Conservation (phyloP, 352 stramenopile genomes). For the Phytophthora hybrid region DNA sequence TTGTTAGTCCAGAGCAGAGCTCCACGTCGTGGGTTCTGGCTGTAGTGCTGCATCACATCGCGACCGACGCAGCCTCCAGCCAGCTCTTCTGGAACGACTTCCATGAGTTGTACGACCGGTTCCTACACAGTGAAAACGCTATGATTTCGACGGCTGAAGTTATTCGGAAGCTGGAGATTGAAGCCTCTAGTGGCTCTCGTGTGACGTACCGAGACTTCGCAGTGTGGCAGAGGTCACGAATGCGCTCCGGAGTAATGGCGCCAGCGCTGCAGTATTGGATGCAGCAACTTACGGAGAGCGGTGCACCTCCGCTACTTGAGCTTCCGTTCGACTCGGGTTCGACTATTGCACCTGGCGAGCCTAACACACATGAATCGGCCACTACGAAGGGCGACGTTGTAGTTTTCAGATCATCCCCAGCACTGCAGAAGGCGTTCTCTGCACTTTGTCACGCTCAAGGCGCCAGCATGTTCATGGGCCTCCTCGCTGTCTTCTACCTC, state of each 20-base stretch:
- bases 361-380: not conserved
- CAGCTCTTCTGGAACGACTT: slow-evolving; percentile 61
- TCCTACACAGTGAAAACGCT: not conserved
- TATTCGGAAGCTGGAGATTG: slow-evolving; percentile 14
- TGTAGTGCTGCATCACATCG: slow-evolving; percentile 65
- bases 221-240: slow-evolving; percentile 47
- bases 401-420: slow-evolving; percentile 42
- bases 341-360: not conserved
- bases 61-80: slow-evolving; percentile 57
- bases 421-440: slow-evolving; percentile 42
- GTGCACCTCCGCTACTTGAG: slow-evolving; percentile 39
- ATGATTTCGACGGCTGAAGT: not conserved
- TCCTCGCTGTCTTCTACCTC: slow-evolving; percentile 57
- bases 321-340: slow-evolving; percentile 47
- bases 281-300: slow-evolving; percentile 38
- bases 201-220: slow-evolving; percentile 63
- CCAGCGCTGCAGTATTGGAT: slow-evolving; percentile 59
- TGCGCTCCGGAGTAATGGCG: slow-evolving; percentile 46
- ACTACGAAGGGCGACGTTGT: slow-evolving; percentile 34
- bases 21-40: slow-evolving; percentile 40
- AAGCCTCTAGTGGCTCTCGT: slow-evolving; percentile 3
- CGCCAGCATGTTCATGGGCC: slow-evolving; percentile 57
- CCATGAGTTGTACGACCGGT: slow-evolving; percentile 30
- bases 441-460: slow-evolving; percentile 45
- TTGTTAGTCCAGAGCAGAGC: slow-evolving; percentile 10